phyloP scores from a whole-genome alignment of 1,139 yeast genomes.

The Arxiozyma slooffiae region DNA sequence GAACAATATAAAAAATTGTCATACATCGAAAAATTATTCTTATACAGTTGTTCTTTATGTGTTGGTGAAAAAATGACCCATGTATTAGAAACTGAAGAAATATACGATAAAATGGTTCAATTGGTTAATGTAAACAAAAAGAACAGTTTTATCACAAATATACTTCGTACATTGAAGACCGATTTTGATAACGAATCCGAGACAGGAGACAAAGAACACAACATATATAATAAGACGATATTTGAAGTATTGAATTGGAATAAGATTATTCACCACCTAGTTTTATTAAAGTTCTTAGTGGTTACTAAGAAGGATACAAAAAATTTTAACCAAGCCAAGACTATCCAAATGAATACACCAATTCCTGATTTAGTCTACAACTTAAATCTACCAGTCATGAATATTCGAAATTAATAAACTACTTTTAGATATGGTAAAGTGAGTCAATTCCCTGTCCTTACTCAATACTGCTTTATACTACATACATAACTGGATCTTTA shows the following conservation, averaged over 20 bases:
- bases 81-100: constrained; percentile 1
- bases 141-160: background rate
- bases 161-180: background rate
- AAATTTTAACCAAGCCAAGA: background rate
- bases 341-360: background rate
- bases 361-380: background rate
- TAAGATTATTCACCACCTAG: background rate
- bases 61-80: background rate
- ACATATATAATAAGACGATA: background rate
- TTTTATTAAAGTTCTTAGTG: background rate
- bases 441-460: background rate
- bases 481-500: too few relatives aligned
- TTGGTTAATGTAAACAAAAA: background rate
- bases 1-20: background rate
- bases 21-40: background rate
- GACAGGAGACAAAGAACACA: background rate
- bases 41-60: background rate
- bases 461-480: background rate
- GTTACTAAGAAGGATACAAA: background rate
- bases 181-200: background rate
- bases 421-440: background rate
- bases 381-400: background rate
- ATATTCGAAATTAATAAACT: too few relatives aligned
- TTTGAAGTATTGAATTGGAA: constrained; percentile 1
- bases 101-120: background rate